A percentile compares a stretch with the other conserved stretches of the same genome.
Evolutionary conservation across 257 asterid species (phyloP).

Genomic region (Scutellaria galericulata): DNA sequence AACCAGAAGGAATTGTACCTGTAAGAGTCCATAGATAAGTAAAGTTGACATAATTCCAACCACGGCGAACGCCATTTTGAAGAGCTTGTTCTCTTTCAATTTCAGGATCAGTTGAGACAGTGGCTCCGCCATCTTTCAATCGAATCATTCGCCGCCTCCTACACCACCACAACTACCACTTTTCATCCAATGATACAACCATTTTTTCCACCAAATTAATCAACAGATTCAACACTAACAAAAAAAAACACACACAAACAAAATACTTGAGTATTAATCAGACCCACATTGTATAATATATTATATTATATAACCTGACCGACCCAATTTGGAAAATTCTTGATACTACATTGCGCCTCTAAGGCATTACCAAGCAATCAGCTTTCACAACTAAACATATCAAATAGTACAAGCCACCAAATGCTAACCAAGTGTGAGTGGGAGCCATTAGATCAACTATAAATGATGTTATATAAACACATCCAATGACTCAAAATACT

Average conservation of each 20-base stretch:
- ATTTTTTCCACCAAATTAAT: background rate
- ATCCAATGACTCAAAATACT: background rate
- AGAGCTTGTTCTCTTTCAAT: slow-evolving; percentile 61
- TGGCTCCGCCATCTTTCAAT: slow-evolving; percentile 65
- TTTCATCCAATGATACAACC: slow-evolving; percentile 22
- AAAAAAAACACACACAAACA: background rate
- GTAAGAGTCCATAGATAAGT: slow-evolving; percentile 83
- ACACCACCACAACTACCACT: slow-evolving; percentile 34
- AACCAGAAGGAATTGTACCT: slow-evolving; percentile 50
- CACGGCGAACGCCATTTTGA: slow-evolving; percentile 76
- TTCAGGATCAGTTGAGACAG: slow-evolving; percentile 45
- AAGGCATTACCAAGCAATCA: background rate
- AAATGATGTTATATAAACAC: no score
- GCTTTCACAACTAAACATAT: background rate
- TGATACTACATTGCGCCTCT: background rate
- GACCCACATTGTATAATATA: no score
- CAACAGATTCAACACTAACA: slow-evolving; percentile 9
- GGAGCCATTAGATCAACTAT: background rate
- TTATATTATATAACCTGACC: no score
- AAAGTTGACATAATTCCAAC: slow-evolving; percentile 92
- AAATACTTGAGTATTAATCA: no score
- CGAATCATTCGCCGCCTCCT: slow-evolving; percentile 59
- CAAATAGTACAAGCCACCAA: background rate
- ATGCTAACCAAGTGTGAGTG: background rate
- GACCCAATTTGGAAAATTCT: background rate